These are phyloP conservation scores for Annulohypoxylon maeteangense DNA, from an alignment of 495 filamentous ascomycete species.

Conservation along the genomic window DNA sequence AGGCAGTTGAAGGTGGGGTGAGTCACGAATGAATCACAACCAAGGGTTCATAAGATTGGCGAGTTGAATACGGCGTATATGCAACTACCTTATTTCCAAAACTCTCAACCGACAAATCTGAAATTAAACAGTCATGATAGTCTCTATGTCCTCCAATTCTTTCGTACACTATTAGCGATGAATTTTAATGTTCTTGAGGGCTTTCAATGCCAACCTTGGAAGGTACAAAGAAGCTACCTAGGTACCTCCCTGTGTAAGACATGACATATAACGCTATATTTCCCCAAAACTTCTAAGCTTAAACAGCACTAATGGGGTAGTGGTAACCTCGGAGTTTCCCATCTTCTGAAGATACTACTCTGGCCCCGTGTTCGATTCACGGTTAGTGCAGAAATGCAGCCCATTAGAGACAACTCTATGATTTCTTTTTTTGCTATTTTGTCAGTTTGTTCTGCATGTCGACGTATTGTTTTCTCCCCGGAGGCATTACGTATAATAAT, in stretches of 20 bases:
- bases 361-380: conserved; percentile 48
- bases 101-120: not conserved
- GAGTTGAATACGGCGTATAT: conserved; percentile 22
- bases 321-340: conserved; percentile 47
- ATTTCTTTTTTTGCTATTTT: conserved; percentile 16
- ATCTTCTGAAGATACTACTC: conserved; percentile 40
- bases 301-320: conserved; percentile 43
- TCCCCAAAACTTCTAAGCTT: not conserved
- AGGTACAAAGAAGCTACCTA: not conserved
- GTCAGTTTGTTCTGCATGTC: not conserved
- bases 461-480: not conserved
- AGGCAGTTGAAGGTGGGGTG: not conserved
- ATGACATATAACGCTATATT: conserved; percentile 5
- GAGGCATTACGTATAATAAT: no score
- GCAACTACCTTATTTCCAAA: not conserved
- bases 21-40: conserved; percentile 5
- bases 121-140: not conserved
- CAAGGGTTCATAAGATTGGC: conserved; percentile 6
- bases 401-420: conserved; percentile 38
- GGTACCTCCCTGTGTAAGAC: no score
- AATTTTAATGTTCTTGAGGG: not conserved
- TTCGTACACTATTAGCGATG: not conserved
- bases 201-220: not conserved
- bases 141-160: not conserved
- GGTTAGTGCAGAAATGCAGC: conserved; percentile 40